Percentiles rank a stretch among this genome's conserved stretches.
phyloP scores from a whole-genome alignment of 192 early-diverging fungal genomes.

The Gaertneriomyces semiglobifer region DNA sequence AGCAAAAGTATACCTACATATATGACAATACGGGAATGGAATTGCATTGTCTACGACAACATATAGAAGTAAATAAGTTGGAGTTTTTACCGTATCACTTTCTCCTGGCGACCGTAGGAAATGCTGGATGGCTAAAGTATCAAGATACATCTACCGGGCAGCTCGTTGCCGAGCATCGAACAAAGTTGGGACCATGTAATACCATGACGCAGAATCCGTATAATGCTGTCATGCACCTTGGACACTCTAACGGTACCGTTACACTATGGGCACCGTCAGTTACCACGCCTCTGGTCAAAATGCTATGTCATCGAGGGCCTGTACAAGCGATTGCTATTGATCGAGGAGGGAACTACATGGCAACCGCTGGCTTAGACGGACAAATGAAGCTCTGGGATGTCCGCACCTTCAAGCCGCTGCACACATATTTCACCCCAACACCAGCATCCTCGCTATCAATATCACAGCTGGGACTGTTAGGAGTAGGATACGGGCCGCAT shows the following conservation, averaged over 20 bases:
- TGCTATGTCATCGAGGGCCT: conserved; percentile 88
- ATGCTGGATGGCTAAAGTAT: conserved; percentile 79
- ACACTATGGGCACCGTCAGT: conserved; percentile 88
- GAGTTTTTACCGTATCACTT: conserved; percentile 94
- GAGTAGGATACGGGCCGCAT: conserved; percentile 75
- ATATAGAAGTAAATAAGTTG: conserved; percentile 75
- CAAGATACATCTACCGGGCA: conserved; percentile 92
- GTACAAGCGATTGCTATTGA: conserved; percentile 84
- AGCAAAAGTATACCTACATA: conserved; percentile 92
- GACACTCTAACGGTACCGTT: conserved; percentile 84
- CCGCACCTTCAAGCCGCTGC: conserved; percentile 71
- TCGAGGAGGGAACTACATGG: conserved; percentile 71
- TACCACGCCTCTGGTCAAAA: conserved; percentile 82
- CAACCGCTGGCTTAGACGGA: conserved; percentile 86
- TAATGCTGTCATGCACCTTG: conserved; percentile 86
- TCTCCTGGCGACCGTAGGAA: conserved; percentile 77
- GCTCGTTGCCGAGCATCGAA: conserved; percentile 72
- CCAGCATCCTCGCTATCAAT: conserved; percentile 79
- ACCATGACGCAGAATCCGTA: conserved; percentile 88
- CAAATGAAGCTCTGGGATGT: conserved; percentile 93
- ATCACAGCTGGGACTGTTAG: conserved; percentile 79
- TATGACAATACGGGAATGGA: conserved; percentile 90
- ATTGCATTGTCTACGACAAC: conserved; percentile 80
- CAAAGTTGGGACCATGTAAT: conserved; percentile 73
- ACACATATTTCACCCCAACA: conserved; percentile 74